phyloP scores from a whole-genome alignment of 164 flowering plant genomes.

The Piper longum region DNA sequence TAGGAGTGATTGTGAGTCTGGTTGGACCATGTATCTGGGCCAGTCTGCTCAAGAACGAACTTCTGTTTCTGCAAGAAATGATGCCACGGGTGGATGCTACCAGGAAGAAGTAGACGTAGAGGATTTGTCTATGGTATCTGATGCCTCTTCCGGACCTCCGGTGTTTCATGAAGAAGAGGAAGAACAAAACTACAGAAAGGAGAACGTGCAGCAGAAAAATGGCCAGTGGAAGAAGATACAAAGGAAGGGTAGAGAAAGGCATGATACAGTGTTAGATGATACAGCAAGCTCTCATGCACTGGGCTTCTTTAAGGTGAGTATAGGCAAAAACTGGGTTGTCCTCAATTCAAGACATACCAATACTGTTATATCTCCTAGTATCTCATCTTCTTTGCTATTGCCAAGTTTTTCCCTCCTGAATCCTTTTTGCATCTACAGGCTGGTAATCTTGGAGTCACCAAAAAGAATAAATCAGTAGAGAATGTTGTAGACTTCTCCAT shows the following conservation, averaged over 20 bases:
- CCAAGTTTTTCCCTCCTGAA: neutral
- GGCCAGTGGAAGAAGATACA: slow-evolving; percentile 24
- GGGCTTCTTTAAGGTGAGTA: slow-evolving; percentile 40
- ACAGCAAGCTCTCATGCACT: slow-evolving; percentile 69
- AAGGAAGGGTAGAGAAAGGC: slow-evolving; percentile 10
- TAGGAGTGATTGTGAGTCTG: slow-evolving; percentile 72
- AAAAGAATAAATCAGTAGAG: slow-evolving; percentile 27
- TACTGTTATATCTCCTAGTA: neutral
- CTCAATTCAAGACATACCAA: neutral
- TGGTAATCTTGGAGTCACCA: slow-evolving; percentile 17
- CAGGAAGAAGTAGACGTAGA: slow-evolving; percentile 30
- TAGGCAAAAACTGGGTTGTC: neutral
- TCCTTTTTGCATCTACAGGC: slow-evolving; percentile 19
- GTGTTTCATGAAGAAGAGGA: slow-evolving; percentile 38
- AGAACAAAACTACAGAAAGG: slow-evolving; percentile 25
- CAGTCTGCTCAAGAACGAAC: slow-evolving; percentile 22
- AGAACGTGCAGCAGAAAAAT: slow-evolving; percentile 17
- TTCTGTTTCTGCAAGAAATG: slow-evolving; percentile 5
- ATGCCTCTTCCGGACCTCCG: slow-evolving; percentile 93
- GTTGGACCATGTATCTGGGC: slow-evolving; percentile 77
- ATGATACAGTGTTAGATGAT: slow-evolving; percentile 46
- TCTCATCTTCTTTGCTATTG: neutral
- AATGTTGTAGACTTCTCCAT: slow-evolving; percentile 43
- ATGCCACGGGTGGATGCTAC: neutral
- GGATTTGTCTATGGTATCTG: slow-evolving; percentile 82